Percentiles rank a stretch among this genome's conserved stretches.
These are phyloP conservation scores for Ophiocordyceps camponoti-leonardi DNA, from an alignment of 2,329 filamentous ascomycete species.

Conservation along the genomic window DNA sequence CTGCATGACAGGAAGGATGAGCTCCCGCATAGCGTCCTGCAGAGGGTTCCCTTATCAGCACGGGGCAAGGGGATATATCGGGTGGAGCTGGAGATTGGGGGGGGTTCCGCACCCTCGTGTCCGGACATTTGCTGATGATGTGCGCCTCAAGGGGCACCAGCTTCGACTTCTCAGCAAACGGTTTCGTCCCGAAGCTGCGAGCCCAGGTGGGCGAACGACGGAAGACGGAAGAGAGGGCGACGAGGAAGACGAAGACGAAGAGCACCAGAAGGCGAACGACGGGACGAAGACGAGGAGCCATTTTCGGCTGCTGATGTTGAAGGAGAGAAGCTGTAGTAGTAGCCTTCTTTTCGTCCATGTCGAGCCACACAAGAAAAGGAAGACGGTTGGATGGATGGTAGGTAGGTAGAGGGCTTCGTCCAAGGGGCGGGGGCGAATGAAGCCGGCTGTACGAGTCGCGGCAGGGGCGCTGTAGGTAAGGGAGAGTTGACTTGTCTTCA, in stretches of 20 bases:
- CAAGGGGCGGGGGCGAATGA: neutral
- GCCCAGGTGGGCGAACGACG: neutral
- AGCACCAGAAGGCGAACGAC: conserved; percentile 3
- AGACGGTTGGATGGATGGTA: neutral
- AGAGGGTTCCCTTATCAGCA: neutral
- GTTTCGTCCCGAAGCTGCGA: neutral
- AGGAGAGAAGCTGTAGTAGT: neutral
- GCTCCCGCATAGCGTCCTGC: conserved; percentile 57
- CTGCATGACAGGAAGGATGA: conserved; percentile 80
- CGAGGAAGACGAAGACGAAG: conserved; percentile 7
- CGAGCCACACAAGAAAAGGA: neutral
- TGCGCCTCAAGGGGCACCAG: conserved; percentile 76
- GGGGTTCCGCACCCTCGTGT: conserved; percentile 41
- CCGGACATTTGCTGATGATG: conserved; percentile 95
- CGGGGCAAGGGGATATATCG: neutral
- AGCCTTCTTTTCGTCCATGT: neutral
- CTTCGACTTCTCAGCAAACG: conserved; percentile 2
- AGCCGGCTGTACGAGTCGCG: neutral
- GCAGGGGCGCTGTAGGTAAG: neutral
- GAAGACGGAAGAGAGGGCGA: conserved; percentile 9
- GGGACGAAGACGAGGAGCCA: neutral
- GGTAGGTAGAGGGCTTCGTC: neutral
- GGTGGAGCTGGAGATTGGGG: too few species aligned
- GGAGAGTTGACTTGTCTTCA: neutral
- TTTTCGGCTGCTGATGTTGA: neutral